Percentiles rank a stretch among this genome's conserved stretches.
phyloP scores from a whole-genome alignment of 768 basidiomycete species.

The Phlebiopsis flavidoalba region DNA sequence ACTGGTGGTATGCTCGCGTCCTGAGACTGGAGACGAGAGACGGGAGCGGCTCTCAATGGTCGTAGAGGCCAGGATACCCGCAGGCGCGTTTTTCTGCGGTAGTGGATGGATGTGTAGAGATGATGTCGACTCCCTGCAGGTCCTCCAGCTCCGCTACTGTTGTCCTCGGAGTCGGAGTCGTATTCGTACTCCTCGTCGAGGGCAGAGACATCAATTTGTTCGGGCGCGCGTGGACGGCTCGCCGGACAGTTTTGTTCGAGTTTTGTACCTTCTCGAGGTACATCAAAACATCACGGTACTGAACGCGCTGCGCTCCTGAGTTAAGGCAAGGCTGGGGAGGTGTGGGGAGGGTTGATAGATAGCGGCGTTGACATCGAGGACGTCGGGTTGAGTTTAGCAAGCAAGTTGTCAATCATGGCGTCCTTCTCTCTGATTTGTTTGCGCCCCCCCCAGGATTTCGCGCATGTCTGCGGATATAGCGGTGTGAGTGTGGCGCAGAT shows the following conservation, averaged over 20 bases:
- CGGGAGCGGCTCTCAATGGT: constrained; percentile 12
- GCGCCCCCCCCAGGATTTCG: constrained; percentile 24
- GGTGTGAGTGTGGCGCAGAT: background rate
- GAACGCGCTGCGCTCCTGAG: constrained; percentile 19
- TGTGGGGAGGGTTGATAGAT: constrained; percentile 23
- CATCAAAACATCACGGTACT: constrained; percentile 23
- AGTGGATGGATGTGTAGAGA: constrained; percentile 12
- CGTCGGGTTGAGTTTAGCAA: constrained; percentile 21
- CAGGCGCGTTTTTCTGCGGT: constrained; percentile 16
- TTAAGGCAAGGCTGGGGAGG: constrained; percentile 20
- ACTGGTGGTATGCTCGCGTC: background rate
- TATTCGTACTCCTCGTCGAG: constrained; percentile 24
- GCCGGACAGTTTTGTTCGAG: background rate
- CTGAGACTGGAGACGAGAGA: constrained; percentile 4
- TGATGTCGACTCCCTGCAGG: constrained; percentile 5
- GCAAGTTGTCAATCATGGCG: constrained; percentile 22
- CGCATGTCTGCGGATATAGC: constrained; percentile 18
- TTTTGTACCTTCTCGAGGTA: constrained; percentile 26
- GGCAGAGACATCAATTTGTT: constrained; percentile 25
- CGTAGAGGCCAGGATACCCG: constrained; percentile 11
- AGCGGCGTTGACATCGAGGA: constrained; percentile 24
- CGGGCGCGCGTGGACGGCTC: constrained; percentile 15
- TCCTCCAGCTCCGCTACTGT: constrained; percentile 16
- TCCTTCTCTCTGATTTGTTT: constrained; percentile 29
- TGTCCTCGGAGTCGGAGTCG: background rate